Evolutionary conservation across 345 rosid species (phyloP).

Genomic region (Dimocarpus longan): DNA sequence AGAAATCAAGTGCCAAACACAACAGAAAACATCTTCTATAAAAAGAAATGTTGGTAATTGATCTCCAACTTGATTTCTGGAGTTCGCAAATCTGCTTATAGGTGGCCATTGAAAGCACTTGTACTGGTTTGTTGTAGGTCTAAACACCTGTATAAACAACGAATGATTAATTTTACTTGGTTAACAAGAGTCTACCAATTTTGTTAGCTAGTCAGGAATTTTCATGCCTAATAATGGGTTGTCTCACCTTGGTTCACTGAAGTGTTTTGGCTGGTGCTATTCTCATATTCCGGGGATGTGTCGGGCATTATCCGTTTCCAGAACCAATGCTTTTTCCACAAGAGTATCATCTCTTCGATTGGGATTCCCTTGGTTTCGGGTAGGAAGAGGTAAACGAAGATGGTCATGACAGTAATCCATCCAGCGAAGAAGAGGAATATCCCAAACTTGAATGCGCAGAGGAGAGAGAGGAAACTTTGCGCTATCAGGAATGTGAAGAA

Average conservation of each 20-base stretch:
- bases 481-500: slow-evolving; percentile 84
- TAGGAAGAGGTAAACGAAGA: slow-evolving; percentile 66
- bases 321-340: slow-evolving; percentile 95
- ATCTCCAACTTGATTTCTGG: no score
- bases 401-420: slow-evolving; percentile 81
- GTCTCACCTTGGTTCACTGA: slow-evolving; percentile 17
- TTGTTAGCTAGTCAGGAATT: neutral
- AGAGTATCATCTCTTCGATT: slow-evolving; percentile 84
- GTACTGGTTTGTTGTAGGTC: no score
- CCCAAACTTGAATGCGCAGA: slow-evolving; percentile 78
- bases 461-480: slow-evolving; percentile 71
- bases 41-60: no score
- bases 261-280: slow-evolving; percentile 12
- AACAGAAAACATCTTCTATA: no score
- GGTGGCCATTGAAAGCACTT: no score
- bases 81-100: no score
- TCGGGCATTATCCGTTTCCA: slow-evolving; percentile 70
- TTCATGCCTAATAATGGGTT: neutral
- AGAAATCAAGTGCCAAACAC: no score
- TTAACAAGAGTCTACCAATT: neutral
- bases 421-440: slow-evolving; percentile 90
- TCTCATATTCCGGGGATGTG: slow-evolving; percentile 22
- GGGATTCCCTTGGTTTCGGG: slow-evolving; percentile 96
- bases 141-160: neutral
- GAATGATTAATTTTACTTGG: neutral